Percentiles rank a stretch among this genome's conserved stretches.
Evolutionary conservation across 2,329 filamentous ascomycete genomes (phyloP).

Genomic region (Epichloe gansuensis): DNA sequence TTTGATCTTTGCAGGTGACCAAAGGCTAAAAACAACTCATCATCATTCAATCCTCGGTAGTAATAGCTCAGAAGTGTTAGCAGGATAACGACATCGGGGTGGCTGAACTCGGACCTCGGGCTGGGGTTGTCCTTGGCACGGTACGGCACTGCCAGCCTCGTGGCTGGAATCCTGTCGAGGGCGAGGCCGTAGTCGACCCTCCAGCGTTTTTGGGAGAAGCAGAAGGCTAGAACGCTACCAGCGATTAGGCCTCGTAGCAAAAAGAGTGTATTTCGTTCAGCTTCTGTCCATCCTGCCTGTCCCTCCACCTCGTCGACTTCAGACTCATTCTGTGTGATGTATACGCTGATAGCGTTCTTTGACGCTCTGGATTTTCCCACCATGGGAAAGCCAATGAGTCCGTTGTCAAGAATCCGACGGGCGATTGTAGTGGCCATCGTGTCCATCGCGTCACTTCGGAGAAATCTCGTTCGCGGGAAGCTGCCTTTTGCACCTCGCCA

Average conservation of each 20-base stretch:
- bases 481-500: conserved; percentile 28
- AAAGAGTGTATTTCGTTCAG: conserved; percentile 24
- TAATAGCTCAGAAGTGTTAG: conserved; percentile 47
- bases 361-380: conserved; percentile 18
- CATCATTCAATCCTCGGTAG: conserved; percentile 39
- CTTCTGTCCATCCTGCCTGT: conserved; percentile 18
- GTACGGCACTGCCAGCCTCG: conserved; percentile 44
- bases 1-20: conserved; percentile 36
- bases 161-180: conserved; percentile 18
- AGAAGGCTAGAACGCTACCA: conserved; percentile 37
- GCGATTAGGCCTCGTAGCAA: conserved; percentile 43
- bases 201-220: conserved; percentile 44
- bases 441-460: conserved; percentile 4
- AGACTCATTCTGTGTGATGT: conserved; percentile 26
- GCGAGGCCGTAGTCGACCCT: conserved; percentile 49
- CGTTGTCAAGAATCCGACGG: conserved; percentile 20
- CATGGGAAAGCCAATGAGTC: conserved; percentile 30
- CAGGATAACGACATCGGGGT: conserved; percentile 45
- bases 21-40: conserved; percentile 37
- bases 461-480: conserved; percentile 17
- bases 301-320: conserved; percentile 26
- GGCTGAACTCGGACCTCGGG: conserved; percentile 46
- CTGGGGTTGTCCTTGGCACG: conserved; percentile 46
- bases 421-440: not conserved
- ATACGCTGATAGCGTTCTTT: conserved; percentile 24